phyloP scores from a whole-genome alignment of 2,329 filamentous ascomycete species.

The Talaromyces sp. region DNA sequence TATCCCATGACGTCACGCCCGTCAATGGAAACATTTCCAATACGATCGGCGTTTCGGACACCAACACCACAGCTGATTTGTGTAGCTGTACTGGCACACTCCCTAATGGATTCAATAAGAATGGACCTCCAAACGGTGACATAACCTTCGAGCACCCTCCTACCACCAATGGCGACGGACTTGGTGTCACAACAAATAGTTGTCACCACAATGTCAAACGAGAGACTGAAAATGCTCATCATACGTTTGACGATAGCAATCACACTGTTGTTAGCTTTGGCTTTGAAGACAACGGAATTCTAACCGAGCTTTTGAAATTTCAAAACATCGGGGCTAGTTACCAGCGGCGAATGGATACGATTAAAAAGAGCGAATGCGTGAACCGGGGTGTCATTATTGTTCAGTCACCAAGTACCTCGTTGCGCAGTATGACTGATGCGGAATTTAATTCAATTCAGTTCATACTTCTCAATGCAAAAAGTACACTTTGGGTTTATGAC shows the following conservation, averaged over 20 bases:
- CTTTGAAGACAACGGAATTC: neutral
- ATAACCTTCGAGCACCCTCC: neutral
- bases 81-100: neutral
- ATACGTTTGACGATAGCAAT: neutral
- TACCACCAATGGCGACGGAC: neutral
- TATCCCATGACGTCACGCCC: neutral
- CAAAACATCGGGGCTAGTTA: neutral
- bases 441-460: conserved; percentile 12
- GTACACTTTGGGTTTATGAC: conserved; percentile 21
- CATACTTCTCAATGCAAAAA: conserved; percentile 14
- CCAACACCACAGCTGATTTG: neutral
- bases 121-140: neutral
- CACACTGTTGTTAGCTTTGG: neutral
- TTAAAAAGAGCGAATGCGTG: neutral
- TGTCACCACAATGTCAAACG: neutral
- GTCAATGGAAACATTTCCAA: neutral
- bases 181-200: neutral
- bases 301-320: neutral
- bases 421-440: neutral
- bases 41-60: neutral
- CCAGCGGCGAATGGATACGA: neutral
- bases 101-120: neutral
- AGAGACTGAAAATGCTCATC: neutral
- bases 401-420: neutral
- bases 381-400: conserved; percentile 1